Percentiles rank a stretch among this genome's conserved stretches.
Conservation (phyloP, 2,329 filamentous ascomycete species). For the Fonsecaea monophora region DNA sequence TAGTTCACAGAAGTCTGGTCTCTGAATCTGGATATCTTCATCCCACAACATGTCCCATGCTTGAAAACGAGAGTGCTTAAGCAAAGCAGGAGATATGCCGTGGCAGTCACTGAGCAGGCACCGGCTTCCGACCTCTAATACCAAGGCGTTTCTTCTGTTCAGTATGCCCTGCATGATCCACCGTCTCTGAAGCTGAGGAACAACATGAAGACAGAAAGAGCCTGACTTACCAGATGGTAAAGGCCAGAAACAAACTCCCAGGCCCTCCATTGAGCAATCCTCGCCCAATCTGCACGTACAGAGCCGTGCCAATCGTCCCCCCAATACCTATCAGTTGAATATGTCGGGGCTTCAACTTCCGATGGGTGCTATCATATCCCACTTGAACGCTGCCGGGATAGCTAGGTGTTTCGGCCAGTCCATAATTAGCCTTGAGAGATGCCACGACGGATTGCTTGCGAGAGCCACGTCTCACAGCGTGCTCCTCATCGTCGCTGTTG, state of each 20-base stretch:
- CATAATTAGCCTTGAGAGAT: constrained; percentile 39
- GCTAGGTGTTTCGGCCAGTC: constrained; percentile 24
- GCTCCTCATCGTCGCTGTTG: constrained; percentile 29
- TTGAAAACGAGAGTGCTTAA: not conserved
- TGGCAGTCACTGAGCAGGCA: not conserved
- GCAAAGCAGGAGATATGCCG: not conserved
- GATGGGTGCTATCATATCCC: constrained; percentile 35
- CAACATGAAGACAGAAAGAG: not conserved
- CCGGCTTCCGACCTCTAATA: not conserved
- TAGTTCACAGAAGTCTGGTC: not conserved
- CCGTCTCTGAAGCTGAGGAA: not conserved
- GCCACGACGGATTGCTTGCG: constrained; percentile 37
- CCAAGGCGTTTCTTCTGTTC: not conserved
- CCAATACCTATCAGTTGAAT: constrained; percentile 57
- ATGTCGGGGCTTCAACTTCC: constrained; percentile 54
- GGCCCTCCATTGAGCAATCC: constrained; percentile 52
- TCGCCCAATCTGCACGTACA: constrained; percentile 53
- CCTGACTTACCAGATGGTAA: constrained; percentile 53
- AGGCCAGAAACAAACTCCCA: constrained; percentile 53
- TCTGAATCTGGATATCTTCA: not conserved
- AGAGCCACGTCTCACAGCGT: constrained; percentile 29
- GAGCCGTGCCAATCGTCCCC: constrained; percentile 53
- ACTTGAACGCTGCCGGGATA: constrained; percentile 25
- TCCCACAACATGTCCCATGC: not conserved
- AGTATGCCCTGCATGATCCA: not conserved